phyloP scores from a whole-genome alignment of 257 asterid species.

The Forsythia suspensa region DNA sequence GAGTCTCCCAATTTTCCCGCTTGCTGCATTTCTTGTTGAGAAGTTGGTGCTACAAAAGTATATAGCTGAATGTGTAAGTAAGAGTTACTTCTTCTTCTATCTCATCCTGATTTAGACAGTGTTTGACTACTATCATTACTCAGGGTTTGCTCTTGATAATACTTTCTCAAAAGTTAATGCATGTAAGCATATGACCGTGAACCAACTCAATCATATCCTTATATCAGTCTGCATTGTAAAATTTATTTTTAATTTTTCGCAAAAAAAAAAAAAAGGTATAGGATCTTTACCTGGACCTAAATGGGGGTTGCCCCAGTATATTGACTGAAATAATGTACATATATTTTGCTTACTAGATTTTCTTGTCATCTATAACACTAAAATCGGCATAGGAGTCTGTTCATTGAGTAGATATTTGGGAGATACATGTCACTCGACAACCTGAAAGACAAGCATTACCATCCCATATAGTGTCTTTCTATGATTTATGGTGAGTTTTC shows the following conservation, averaged over 20 bases:
- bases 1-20: conserved; percentile 76
- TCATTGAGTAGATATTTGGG: not conserved
- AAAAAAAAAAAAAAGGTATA: not conserved
- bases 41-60: conserved; percentile 57
- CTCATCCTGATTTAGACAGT: not conserved
- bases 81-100: not conserved
- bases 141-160: not conserved
- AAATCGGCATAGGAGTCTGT: conserved; percentile 7
- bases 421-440: conserved; percentile 1
- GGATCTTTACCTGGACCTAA: not conserved
- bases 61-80: conserved; percentile 69
- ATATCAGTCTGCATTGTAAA: not conserved
- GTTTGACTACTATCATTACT: conserved; percentile 1
- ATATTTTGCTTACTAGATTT: conserved; percentile 11
- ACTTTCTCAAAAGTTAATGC: not conserved
- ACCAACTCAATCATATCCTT: not conserved
- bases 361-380: not conserved
- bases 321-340: not conserved
- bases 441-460: not conserved
- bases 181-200: not conserved
- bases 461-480: not conserved
- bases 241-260: not conserved
- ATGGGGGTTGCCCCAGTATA: conserved; percentile 1
- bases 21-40: conserved; percentile 85
- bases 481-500: conserved; percentile 16